A percentile compares a stretch with the other conserved stretches of the same genome.
These are phyloP conservation scores for Ceratocystis smalleyi DNA, from an alignment of 2,329 filamentous ascomycete species.

Conservation along the genomic window DNA sequence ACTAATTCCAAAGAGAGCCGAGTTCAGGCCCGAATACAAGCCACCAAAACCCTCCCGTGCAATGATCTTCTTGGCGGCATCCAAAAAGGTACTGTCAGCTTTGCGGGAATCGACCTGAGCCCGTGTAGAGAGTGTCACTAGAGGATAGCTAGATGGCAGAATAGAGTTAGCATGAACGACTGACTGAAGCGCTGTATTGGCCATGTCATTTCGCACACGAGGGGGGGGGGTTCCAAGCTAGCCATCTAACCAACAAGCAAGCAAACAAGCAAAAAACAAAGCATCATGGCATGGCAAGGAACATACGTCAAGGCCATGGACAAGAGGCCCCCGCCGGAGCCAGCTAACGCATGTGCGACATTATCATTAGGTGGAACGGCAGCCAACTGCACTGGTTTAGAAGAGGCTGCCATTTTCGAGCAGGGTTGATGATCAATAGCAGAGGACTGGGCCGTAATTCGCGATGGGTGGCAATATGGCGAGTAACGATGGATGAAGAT, in stretches of 20 bases:
- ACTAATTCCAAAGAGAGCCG: slow-evolving; percentile 90
- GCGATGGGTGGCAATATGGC: neutral
- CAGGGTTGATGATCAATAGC: neutral
- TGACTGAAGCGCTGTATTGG: neutral
- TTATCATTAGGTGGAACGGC: slow-evolving; percentile 76
- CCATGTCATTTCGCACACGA: neutral
- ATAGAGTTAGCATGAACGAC: neutral
- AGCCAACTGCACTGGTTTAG: slow-evolving; percentile 36
- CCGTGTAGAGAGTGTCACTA: slow-evolving; percentile 93
- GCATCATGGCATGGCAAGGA: neutral
- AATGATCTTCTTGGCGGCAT: slow-evolving; percentile 72
- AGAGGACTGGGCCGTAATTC: neutral
- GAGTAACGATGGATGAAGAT: neutral
- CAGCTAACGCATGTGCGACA: slow-evolving; percentile 85
- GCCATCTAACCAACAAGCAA: neutral
- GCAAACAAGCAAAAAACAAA: neutral
- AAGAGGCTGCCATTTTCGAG: slow-evolving; percentile 26
- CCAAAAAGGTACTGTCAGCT: slow-evolving; percentile 67
- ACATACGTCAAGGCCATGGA: slow-evolving; percentile 86
- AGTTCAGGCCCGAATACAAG: slow-evolving; percentile 84
- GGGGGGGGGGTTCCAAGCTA: neutral
- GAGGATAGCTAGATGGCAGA: slow-evolving; percentile 53
- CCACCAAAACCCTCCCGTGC: slow-evolving; percentile 79
- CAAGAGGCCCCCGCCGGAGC: slow-evolving; percentile 80
- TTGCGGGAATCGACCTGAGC: slow-evolving; percentile 96